phyloP scores from a whole-genome alignment of 345 rosid species.

The Brassica cretica region DNA sequence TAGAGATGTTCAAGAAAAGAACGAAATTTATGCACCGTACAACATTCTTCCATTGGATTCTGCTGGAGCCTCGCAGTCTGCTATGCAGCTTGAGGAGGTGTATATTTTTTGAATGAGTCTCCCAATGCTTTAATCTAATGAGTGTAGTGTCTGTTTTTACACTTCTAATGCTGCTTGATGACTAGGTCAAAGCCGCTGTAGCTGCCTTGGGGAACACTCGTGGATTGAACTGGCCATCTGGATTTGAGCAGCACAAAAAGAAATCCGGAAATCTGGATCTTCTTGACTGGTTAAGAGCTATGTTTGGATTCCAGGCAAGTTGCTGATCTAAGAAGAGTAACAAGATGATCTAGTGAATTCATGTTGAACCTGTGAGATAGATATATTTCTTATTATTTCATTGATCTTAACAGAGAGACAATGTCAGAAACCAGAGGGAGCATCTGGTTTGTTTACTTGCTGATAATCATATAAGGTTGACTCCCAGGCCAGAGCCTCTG shows the following conservation, averaged over 20 bases:
- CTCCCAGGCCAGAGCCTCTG: conserved; percentile 90
- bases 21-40: conserved; percentile 92
- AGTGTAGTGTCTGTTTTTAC: conserved; percentile 21
- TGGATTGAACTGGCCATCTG: conserved; percentile 84
- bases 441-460: conserved; percentile 86
- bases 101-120: background rate
- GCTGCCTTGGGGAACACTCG: conserved; percentile 85
- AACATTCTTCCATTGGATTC: conserved; percentile 96
- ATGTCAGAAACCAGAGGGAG: conserved; percentile 94
- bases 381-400: conserved; percentile 16
- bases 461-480: conserved; percentile 77
- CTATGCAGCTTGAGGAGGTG: conserved; percentile 97
- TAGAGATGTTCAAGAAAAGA: conserved; percentile 97
- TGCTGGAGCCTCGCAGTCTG: conserved; percentile 92
- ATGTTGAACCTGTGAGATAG: conserved; percentile 18
- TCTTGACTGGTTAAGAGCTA: conserved; percentile 95
- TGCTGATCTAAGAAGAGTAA: conserved; percentile 14
- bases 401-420: conserved; percentile 72
- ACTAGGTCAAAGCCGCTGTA: conserved; percentile 93
- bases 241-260: conserved; percentile 82
- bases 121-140: conserved; percentile 14
- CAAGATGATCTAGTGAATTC: background rate
- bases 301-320: conserved; percentile 97
- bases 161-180: conserved; percentile 29
- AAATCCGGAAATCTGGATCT: conserved; percentile 85